Evolutionary conservation across 1,139 yeast species (phyloP).

Genomic region (Taphrina wiesneri): DNA sequence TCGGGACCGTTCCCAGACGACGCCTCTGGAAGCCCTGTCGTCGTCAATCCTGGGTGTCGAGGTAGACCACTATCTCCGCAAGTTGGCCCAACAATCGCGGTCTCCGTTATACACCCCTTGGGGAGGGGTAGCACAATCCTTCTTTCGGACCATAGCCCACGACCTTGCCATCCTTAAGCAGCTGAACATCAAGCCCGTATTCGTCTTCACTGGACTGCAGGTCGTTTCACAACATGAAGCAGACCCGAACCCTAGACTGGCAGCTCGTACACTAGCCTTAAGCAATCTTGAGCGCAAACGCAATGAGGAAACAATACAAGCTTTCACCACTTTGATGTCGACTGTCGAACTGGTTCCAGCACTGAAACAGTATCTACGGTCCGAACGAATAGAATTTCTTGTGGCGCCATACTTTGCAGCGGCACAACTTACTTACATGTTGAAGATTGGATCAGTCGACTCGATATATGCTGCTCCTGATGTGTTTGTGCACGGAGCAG

Average conservation of each 20-base stretch:
- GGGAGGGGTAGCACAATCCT: slow-evolving; percentile 76
- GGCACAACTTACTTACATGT: slow-evolving; percentile 75
- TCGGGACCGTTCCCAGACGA: slow-evolving; percentile 18
- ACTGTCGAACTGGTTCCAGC: slow-evolving; percentile 9
- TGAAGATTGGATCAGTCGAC: slow-evolving; percentile 54
- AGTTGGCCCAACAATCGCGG: slow-evolving; percentile 62
- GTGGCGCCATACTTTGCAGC: slow-evolving; percentile 84
- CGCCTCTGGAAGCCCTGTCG: slow-evolving; percentile 14
- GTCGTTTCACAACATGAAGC: slow-evolving; percentile 38
- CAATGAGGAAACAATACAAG: slow-evolving; percentile 45
- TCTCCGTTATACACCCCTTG: slow-evolving; percentile 76
- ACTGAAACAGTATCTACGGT: slow-evolving; percentile 47
- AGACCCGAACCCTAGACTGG: slow-evolving; percentile 33
- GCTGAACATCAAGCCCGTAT: slow-evolving; percentile 69
- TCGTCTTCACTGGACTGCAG: slow-evolving; percentile 64
- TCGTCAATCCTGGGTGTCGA: slow-evolving; percentile 64
- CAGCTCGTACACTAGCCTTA: slow-evolving; percentile 47
- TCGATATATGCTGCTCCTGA: slow-evolving; percentile 68
- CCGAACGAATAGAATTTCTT: slow-evolving; percentile 62
- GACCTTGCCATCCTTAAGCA: slow-evolving; percentile 65
- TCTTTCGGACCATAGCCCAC: slow-evolving; percentile 59
- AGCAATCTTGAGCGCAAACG: slow-evolving; percentile 45
- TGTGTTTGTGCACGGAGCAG: slow-evolving; percentile 68
- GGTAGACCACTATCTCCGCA: slow-evolving; percentile 67
- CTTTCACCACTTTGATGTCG: slow-evolving; percentile 4